Conservation (phyloP, 192 early-diverging fungal genomes). For the Backusella tuberculispora region DNA sequence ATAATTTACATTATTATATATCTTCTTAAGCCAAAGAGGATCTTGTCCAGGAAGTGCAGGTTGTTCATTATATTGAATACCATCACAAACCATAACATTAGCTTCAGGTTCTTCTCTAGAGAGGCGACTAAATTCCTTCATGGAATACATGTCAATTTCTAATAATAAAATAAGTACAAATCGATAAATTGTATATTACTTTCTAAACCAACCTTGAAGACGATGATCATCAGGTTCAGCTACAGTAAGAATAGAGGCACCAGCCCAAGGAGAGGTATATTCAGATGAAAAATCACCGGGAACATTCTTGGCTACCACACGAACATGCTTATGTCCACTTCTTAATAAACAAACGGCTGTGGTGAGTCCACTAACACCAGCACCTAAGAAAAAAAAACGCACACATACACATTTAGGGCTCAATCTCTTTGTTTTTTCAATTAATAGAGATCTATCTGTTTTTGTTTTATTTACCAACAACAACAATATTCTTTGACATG, state of each 20-base stretch:
- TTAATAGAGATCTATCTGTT: background rate
- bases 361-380: conserved; percentile 80
- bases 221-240: conserved; percentile 39
- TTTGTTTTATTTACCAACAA: background rate
- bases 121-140: conserved; percentile 30
- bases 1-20: conserved; percentile 49
- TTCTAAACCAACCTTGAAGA: conserved; percentile 40
- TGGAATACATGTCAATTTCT: conserved; percentile 44
- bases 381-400: conserved; percentile 48
- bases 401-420: no score
- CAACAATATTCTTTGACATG: conserved; percentile 11
- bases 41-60: conserved; percentile 26
- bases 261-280: conserved; percentile 66
- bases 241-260: conserved; percentile 34
- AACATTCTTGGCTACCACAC: conserved; percentile 60
- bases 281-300: conserved; percentile 53
- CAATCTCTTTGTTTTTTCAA: background rate
- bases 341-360: conserved; percentile 65
- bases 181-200: no score
- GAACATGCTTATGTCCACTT: conserved; percentile 59
- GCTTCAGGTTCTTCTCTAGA: conserved; percentile 39
- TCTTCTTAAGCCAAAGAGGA: conserved; percentile 45
- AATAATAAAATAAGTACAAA: conserved; percentile 19
- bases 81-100: conserved; percentile 40
- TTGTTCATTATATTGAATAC: conserved; percentile 45